Conservation (phyloP, 768 basidiomycete genomes). For the Auricularia cornea region DNA sequence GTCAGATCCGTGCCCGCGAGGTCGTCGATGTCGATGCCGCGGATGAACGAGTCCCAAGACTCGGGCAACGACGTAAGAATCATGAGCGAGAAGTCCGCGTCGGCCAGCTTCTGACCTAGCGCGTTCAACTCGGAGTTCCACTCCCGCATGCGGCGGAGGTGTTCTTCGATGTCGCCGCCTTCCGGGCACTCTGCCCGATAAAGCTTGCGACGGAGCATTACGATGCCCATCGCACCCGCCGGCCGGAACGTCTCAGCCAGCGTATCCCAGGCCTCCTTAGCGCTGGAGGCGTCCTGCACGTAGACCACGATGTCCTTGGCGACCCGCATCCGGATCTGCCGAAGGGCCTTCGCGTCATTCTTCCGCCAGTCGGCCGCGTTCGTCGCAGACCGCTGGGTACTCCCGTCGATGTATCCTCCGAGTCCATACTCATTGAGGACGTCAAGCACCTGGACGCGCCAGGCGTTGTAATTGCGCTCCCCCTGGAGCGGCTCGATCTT, state of each 20-base stretch:
- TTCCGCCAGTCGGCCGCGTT: constrained; percentile 16
- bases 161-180: constrained; percentile 22
- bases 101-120: constrained; percentile 16
- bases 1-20: neutral
- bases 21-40: constrained; percentile 10
- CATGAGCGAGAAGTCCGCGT: constrained; percentile 23
- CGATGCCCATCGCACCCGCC: constrained; percentile 20
- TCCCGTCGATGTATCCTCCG: neutral
- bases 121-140: constrained; percentile 16
- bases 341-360: constrained; percentile 24
- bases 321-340: constrained; percentile 23
- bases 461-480: neutral
- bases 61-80: constrained; percentile 26
- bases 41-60: constrained; percentile 27
- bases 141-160: constrained; percentile 20
- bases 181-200: constrained; percentile 22
- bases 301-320: constrained; percentile 22
- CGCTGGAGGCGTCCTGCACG: constrained; percentile 18
- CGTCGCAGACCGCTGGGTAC: neutral
- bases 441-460: neutral
- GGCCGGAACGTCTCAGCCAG: constrained; percentile 23
- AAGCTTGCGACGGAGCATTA: constrained; percentile 20
- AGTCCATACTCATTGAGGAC: neutral
- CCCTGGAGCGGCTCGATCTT: neutral
- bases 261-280: constrained; percentile 21